Evolutionary conservation across 2,329 filamentous ascomycete genomes (phyloP).

Genomic region (Fusarium sp.): DNA sequence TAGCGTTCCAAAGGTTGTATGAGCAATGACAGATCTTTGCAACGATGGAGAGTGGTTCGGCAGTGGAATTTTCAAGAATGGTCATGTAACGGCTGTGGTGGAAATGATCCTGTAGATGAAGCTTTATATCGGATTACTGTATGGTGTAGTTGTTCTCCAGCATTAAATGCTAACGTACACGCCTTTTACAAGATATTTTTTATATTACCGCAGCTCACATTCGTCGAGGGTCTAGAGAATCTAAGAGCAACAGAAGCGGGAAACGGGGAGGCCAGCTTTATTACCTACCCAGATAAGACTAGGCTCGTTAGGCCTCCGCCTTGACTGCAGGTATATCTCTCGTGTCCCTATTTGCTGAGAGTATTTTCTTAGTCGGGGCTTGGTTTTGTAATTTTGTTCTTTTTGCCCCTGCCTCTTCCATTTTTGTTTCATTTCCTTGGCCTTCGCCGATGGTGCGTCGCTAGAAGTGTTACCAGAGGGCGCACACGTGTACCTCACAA

Average conservation of each 20-base stretch:
- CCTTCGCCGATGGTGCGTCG: not conserved
- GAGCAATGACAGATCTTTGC: not conserved
- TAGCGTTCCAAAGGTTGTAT: slow-evolving; percentile 9
- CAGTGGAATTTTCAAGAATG: not conserved
- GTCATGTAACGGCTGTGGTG: no score
- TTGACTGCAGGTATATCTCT: not conserved
- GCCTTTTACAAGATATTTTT: not conserved
- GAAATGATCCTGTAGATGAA: no score
- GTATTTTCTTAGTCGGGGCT: not conserved
- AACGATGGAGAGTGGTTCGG: no score
- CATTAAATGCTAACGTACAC: not conserved
- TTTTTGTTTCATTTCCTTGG: not conserved
- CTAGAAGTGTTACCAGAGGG: not conserved
- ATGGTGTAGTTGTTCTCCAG: not conserved
- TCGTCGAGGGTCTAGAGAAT: not conserved
- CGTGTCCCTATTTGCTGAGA: not conserved
- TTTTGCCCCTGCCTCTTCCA: not conserved
- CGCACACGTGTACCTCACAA: not conserved
- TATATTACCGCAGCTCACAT: not conserved
- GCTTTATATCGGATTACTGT: not conserved
- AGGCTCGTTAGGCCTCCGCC: not conserved
- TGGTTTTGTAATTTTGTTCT: not conserved
- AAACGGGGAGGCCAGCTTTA: not conserved
- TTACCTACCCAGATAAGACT: not conserved
- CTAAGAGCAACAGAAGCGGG: not conserved